These are phyloP conservation scores for Lachnellula cervina DNA, from an alignment of 2,329 filamentous ascomycete species.

Conservation along the genomic window DNA sequence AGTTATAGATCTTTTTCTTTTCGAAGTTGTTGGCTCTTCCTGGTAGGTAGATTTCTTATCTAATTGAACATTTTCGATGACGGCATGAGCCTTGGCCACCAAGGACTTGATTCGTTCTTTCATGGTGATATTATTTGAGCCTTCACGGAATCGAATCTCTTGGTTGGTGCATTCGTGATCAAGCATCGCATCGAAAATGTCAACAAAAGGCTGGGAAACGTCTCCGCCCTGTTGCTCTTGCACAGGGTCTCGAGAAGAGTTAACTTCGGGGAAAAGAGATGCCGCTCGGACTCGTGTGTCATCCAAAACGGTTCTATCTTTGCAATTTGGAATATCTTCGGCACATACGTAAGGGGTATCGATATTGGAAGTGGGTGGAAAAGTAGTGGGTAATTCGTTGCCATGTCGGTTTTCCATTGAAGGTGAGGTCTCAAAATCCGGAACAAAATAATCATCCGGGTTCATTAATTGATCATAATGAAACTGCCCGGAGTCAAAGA, in stretches of 20 bases:
- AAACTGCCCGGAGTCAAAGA: too few species aligned
- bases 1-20: neutral
- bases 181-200: neutral
- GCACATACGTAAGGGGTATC: too few species aligned
- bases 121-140: neutral
- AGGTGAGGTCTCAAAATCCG: too few species aligned
- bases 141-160: neutral
- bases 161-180: neutral
- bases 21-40: neutral
- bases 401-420: too few species aligned
- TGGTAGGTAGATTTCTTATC: neutral
- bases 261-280: neutral
- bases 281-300: neutral
- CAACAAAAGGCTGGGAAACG: neutral
- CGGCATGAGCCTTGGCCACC: neutral
- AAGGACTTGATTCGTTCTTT: neutral
- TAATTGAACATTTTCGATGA: neutral
- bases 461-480: too few species aligned
- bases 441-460: too few species aligned
- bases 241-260: neutral
- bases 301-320: too few species aligned
- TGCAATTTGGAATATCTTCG: too few species aligned
- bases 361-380: too few species aligned
- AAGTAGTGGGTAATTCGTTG: too few species aligned
- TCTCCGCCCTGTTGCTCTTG: neutral